Percentiles rank a stretch among this genome's conserved stretches.
phyloP scores from a whole-genome alignment of 306 rosid genomes.

The Lupinus albus region DNA sequence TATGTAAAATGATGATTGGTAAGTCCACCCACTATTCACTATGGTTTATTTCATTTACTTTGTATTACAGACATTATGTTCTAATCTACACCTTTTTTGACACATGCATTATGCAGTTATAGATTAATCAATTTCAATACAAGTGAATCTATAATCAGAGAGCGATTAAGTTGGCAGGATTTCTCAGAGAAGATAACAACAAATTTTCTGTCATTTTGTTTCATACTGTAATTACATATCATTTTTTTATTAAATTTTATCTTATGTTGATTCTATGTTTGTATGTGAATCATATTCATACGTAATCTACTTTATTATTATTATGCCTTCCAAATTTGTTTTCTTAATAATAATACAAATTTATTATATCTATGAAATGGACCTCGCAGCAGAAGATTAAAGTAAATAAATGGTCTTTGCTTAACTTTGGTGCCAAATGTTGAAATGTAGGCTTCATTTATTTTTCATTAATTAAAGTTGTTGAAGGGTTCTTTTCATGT shows the following conservation, averaged over 20 bases:
- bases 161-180: conserved; percentile 53
- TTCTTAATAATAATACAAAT: neutral
- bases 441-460: conserved; percentile 2
- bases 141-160: conserved; percentile 47
- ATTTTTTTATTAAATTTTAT: conserved; percentile 48
- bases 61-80: neutral
- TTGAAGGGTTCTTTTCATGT: conserved; percentile 39
- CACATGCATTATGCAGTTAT: conserved; percentile 59
- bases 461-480: conserved; percentile 16
- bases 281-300: conserved; percentile 51
- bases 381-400: conserved; percentile 30
- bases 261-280: conserved; percentile 47
- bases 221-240: conserved; percentile 79
- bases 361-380: conserved; percentile 13
- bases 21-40: conserved; percentile 42
- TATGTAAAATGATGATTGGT: conserved; percentile 67
- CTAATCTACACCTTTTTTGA: conserved; percentile 15
- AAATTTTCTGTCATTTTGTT: conserved; percentile 57
- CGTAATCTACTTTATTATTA: conserved; percentile 37
- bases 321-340: conserved; percentile 10
- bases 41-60: conserved; percentile 33
- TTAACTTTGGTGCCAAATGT: conserved; percentile 7
- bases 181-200: conserved; percentile 49
- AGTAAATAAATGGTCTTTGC: conserved; percentile 11
- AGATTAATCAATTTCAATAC: conserved; percentile 55